Percentiles rank a stretch among this genome's conserved stretches.
Conservation (phyloP, 108 stramenopile species). For the Stephanodiscus minutulus region DNA sequence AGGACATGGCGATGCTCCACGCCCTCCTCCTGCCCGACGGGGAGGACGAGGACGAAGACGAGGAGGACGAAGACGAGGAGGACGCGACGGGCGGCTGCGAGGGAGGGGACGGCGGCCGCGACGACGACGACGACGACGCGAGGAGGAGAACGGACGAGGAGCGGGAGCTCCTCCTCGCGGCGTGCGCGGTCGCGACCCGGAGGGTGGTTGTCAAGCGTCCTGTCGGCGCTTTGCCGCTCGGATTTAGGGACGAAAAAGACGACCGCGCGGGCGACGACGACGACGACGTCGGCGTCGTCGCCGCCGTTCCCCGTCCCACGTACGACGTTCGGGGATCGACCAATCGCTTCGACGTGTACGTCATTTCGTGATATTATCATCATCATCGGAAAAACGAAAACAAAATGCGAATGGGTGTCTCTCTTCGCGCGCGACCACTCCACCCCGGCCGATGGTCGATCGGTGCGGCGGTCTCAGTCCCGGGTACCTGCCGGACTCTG, state of each 20-base stretch:
- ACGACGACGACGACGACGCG: not conserved
- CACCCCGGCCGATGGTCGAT: no score
- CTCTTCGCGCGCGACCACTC: no score
- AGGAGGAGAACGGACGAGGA: constrained; percentile 30
- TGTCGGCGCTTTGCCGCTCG: constrained; percentile 64
- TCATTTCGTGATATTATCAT: constrained; percentile 15
- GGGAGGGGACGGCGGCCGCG: not conserved
- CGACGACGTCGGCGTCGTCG: not conserved
- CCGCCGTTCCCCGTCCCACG: constrained; percentile 50
- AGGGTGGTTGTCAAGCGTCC: constrained; percentile 87
- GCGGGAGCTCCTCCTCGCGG: constrained; percentile 49
- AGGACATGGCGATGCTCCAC: constrained; percentile 85
- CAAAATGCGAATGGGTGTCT: no score
- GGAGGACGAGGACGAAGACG: not conserved
- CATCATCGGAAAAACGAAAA: no score
- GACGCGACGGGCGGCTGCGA: not conserved
- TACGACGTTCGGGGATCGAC: constrained; percentile 66
- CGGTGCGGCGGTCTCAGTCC: no score
- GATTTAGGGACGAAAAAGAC: constrained; percentile 16
- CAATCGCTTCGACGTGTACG: constrained; percentile 87
- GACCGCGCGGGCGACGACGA: no score
- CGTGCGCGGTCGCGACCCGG: constrained; percentile 43
- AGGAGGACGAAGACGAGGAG: no score
- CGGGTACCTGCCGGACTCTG: no score
- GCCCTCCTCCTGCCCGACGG: constrained; percentile 60